Conservation (phyloP, 1,284 basidiomycete genomes). For the Megacollybia platyphylla region DNA sequence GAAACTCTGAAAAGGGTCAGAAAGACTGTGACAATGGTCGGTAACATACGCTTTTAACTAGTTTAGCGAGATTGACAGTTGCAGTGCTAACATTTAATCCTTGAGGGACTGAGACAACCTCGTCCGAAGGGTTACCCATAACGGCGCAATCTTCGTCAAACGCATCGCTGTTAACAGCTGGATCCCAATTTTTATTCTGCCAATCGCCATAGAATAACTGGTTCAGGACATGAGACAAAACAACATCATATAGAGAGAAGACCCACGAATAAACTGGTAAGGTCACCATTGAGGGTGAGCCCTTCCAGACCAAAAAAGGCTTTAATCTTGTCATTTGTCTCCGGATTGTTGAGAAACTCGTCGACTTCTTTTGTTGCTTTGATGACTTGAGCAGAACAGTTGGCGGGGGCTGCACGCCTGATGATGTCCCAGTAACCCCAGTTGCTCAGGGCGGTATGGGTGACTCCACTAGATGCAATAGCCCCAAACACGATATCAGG, state of each 20-base stretch:
- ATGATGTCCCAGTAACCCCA: conserved; percentile 89
- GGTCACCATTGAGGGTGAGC: conserved; percentile 67
- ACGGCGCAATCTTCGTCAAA: conserved; percentile 68
- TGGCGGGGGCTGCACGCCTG: conserved; percentile 57
- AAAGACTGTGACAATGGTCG: conserved; percentile 38
- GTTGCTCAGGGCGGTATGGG: conserved; percentile 59
- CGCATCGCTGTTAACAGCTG: conserved; percentile 39
- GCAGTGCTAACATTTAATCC: conserved; percentile 14
- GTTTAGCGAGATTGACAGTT: conserved; percentile 28
- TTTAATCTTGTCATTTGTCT: conserved; percentile 41
- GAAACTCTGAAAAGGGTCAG: conserved; percentile 21
- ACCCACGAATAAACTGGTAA: conserved; percentile 54
- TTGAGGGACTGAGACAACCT: conserved; percentile 18
- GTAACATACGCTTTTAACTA: conserved; percentile 27
- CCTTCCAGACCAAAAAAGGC: conserved; percentile 59
- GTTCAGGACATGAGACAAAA: conserved; percentile 6
- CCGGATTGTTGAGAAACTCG: conserved; percentile 29
- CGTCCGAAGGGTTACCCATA: conserved; percentile 34
- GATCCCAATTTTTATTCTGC: conserved; percentile 63
- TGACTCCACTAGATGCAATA: conserved; percentile 82
- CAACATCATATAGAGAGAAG: background rate
- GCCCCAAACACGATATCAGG: conserved; percentile 85
- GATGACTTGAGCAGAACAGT: conserved; percentile 62
- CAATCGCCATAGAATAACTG: conserved; percentile 36
- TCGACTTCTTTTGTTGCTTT: conserved; percentile 56